Evolutionary conservation across 2,329 filamentous ascomycete species (phyloP).

Genomic region (Neofusicoccum sp.): DNA sequence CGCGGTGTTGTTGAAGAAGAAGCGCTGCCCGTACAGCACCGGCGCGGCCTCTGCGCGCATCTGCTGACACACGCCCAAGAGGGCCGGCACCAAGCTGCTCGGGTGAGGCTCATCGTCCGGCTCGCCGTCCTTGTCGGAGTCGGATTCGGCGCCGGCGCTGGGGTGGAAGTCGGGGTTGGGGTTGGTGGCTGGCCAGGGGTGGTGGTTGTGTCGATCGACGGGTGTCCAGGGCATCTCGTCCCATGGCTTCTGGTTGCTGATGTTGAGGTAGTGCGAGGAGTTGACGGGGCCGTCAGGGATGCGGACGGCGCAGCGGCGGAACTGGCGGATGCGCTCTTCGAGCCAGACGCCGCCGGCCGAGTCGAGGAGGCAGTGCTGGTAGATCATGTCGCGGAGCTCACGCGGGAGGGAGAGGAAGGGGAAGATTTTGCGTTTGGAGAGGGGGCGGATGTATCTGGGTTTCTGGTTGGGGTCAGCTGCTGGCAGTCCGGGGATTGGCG

Average conservation of each 20-base stretch:
- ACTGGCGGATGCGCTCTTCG: constrained; percentile 28
- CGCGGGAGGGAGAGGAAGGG: constrained; percentile 38
- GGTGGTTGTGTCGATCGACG: background rate
- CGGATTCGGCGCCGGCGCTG: background rate
- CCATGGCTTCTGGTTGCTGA: constrained; percentile 19
- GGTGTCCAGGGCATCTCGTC: constrained; percentile 22
- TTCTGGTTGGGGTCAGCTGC: background rate
- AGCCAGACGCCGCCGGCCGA: constrained; percentile 31
- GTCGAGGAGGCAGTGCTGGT: constrained; percentile 33
- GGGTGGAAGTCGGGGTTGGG: background rate
- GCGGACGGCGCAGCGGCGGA: constrained; percentile 34
- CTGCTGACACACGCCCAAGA: constrained; percentile 36
- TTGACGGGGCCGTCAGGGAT: constrained; percentile 21
- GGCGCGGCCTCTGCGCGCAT: constrained; percentile 31
- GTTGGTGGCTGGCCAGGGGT: no score
- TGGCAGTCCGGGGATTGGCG: background rate
- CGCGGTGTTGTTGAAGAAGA: constrained; percentile 33
- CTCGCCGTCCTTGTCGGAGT: background rate
- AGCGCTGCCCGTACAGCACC: constrained; percentile 33
- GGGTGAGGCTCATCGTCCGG: background rate
- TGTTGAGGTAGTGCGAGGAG: background rate
- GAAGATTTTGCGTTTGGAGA: constrained; percentile 36
- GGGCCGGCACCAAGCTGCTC: constrained; percentile 27
- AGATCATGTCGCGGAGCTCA: constrained; percentile 39
- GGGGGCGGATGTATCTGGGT: constrained; percentile 19